Evolutionary conservation across 768 basidiomycete species (phyloP).

Genomic region (Mycena epipterygia): DNA sequence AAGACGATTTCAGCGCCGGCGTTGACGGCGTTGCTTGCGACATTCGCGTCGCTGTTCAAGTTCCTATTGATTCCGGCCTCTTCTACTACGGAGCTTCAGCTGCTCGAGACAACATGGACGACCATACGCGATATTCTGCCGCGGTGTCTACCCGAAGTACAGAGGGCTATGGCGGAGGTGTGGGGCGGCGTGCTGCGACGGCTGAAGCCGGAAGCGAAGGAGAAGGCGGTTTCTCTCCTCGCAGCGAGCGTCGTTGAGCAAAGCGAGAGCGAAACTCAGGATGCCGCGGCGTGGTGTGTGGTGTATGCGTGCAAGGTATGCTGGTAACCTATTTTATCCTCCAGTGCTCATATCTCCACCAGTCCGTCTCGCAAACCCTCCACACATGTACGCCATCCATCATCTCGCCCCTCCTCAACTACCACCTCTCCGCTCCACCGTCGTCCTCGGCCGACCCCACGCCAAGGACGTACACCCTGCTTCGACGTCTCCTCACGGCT

Average conservation of each 20-base stretch:
- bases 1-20: slow-evolving; percentile 65
- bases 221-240: slow-evolving; percentile 69
- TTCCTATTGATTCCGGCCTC: slow-evolving; percentile 76
- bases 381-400: slow-evolving; percentile 82
- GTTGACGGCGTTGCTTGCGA: slow-evolving; percentile 74
- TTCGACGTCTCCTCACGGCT: slow-evolving; percentile 83
- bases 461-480: slow-evolving; percentile 65
- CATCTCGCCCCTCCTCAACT: slow-evolving; percentile 67
- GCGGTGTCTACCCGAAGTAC: slow-evolving; percentile 77
- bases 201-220: slow-evolving; percentile 72
- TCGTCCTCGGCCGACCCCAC: slow-evolving; percentile 40
- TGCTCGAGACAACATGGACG: slow-evolving; percentile 74
- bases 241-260: slow-evolving; percentile 55
- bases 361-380: slow-evolving; percentile 88
- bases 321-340: slow-evolving; percentile 17
- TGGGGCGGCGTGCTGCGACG: slow-evolving; percentile 87
- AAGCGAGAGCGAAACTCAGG: slow-evolving; percentile 58
- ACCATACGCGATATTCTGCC: slow-evolving; percentile 64
- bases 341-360: not conserved
- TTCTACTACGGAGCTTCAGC: slow-evolving; percentile 60
- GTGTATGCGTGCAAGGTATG: slow-evolving; percentile 85
- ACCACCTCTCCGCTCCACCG: slow-evolving; percentile 58
- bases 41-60: slow-evolving; percentile 78
- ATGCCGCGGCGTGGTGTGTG: slow-evolving; percentile 79
- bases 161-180: slow-evolving; percentile 85